Base-by-base conservation (phyloP, 805 yeast genomes). In the Saturnispora zaruensis region DNA sequence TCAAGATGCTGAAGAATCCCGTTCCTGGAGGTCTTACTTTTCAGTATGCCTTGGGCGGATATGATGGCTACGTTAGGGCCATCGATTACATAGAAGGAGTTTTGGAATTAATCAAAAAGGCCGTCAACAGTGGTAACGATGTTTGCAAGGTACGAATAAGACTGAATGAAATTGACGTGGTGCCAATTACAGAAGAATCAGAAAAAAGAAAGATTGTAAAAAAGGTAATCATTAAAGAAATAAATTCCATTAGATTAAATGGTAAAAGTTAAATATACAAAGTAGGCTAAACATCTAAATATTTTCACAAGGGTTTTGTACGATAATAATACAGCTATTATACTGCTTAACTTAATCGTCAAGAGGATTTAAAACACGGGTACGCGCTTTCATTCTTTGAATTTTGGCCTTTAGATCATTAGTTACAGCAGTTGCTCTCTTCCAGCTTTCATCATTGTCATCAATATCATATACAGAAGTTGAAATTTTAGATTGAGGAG, bases 371-470 rank as follows among this genome's bases (percentile, higher is more conserved):
- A 63, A 52, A 11, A 61, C 53, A 43, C 63, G 55, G 3, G 65
- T 53, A 44, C 83, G 73, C 11, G 87, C 87, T 61, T 85, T 85
- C 96, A 89, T 88, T 65, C 84, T 82, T 65, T 87, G 95, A 42
- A 89, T 89, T 58, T 96, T 71, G 0, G 89, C 95, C 63, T 84
- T 86, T 60, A 89, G 75, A 64, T 85, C 91, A 3, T 81, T 77
- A 0, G 96, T 89, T 11, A 88, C 95, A 57, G 86, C 95, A 0
- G 93, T 90, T 0, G 96, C 96, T 45, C 91, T 77, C 56, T 76
- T 79, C 96, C 96, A 89, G 57, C 85, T 81, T 52, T 82, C 89
- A 51, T 78, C 85, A 43, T 73, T 72, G 40, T 67, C 66, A 51
- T 72, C 78, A 30, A 66, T 57, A 41, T 67, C 74, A 45, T 62